Base-by-base conservation (phyloP, 176 grass and related monocot species). In the Rhipidocladum racemiflorum region DNA sequence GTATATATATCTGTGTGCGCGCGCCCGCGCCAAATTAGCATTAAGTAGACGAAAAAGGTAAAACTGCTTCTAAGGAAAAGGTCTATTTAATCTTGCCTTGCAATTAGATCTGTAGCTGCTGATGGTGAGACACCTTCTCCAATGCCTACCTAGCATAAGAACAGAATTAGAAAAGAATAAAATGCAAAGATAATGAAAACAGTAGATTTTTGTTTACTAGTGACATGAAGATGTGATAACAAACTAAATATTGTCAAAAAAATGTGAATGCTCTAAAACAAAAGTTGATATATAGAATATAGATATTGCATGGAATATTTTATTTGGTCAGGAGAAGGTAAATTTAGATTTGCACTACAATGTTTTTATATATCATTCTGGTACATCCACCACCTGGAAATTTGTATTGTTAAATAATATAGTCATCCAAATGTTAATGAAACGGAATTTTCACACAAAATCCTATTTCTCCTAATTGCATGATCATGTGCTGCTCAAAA, bases 121-220 rank as follows among this genome's bases (percentile, higher is more conserved):
- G 96, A 98, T 72, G 96, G 96, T 51, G 96, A 98, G 68, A 98
- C 96, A 93, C 96, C 96, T 91, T 98, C 96, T 84, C 45, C 45
- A 48, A 48, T 48, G 45, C 45, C 45, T 48, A 48, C 45, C 45
- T 98, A 86, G 77, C 81, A 78, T 82, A 81, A 42, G 23, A 79
- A 85, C 42, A 87, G 44, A 82, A 82, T 36, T 43, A 39, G 85
- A 81, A 73, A 49, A 44, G 25, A 46, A 29, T 48, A 48, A 73
- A 57, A 77, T 57, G 68, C 46, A 39, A 84, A 84, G 17, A 48
- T 44, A 83, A 48, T 43, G 65, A 64, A 78, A 6, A 67, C 20
- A 7, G 2, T 67, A 77, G n/a, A 0, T 36, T 61, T 80, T 42
- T 24, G 12, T 50, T 78, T 38, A 64, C 8, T 43, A 51, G 4